Conservation (phyloP, 768 basidiomycete genomes). For the Brasilioporus rufonigricans region DNA sequence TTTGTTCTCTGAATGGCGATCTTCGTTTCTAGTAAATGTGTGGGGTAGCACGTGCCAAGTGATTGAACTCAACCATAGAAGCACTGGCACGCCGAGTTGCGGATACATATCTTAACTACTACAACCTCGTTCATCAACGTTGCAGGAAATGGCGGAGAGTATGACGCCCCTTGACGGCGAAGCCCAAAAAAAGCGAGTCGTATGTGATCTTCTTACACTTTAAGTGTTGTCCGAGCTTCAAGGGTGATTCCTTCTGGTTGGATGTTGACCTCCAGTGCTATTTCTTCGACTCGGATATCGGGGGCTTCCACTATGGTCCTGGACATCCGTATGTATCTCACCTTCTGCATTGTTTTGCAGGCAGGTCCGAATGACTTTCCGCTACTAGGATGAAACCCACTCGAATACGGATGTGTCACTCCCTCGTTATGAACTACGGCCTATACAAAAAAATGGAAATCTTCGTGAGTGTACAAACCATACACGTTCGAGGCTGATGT, state of each 20-base stretch:
- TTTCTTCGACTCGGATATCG: slow-evolving; percentile 99
- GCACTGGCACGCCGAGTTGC: background rate
- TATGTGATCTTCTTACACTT: slow-evolving; percentile 40
- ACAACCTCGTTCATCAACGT: background rate
- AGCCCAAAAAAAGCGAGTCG: slow-evolving; percentile 80
- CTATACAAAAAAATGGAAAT: slow-evolving; percentile 99
- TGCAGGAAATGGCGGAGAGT: slow-evolving; percentile 32
- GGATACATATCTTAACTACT: background rate
- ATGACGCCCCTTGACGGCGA: slow-evolving; percentile 72
- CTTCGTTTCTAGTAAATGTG: background rate
- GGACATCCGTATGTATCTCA: slow-evolving; percentile 77
- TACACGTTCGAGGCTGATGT: background rate
- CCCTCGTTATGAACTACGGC: slow-evolving; percentile 99
- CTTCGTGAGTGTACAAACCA: slow-evolving; percentile 62
- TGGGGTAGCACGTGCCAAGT: slow-evolving; percentile 20
- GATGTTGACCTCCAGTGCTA: slow-evolving; percentile 66
- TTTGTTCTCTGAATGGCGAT: background rate
- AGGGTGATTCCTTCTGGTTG: background rate
- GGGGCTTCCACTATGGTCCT: slow-evolving; percentile 98
- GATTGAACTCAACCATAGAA: background rate
- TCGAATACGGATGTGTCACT: slow-evolving; percentile 98
- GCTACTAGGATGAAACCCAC: slow-evolving; percentile 88
- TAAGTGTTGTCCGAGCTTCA: slow-evolving; percentile 4
- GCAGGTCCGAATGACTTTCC: background rate
- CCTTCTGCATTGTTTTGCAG: background rate